Evolutionary conservation across 2,329 filamentous ascomycete species (phyloP).

Genomic region (Ascosphaera apis): DNA sequence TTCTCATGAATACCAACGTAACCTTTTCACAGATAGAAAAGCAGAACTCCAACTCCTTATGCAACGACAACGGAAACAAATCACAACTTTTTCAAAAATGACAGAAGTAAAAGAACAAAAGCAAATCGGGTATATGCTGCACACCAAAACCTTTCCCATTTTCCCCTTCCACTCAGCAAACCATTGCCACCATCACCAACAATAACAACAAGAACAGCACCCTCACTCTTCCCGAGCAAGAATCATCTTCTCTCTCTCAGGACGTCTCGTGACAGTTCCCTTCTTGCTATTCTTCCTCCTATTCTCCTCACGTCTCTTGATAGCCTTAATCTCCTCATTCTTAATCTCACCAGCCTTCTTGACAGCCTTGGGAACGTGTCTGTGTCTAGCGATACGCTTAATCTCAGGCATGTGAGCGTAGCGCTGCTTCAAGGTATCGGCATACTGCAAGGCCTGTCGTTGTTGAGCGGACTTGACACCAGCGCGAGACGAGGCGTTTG

Average conservation of each 20-base stretch:
- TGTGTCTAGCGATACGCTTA: conserved; percentile 66
- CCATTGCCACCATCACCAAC: too few species aligned
- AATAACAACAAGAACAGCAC: too few species aligned
- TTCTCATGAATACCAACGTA: too few species aligned
- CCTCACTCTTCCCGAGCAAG: conserved; percentile 39
- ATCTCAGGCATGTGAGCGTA: conserved; percentile 96
- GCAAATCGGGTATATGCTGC: neutral
- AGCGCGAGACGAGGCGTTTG: conserved; percentile 59
- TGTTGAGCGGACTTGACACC: conserved; percentile 72
- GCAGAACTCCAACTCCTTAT: too few species aligned
- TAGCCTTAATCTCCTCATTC: conserved; percentile 59
- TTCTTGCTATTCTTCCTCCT: conserved; percentile 78
- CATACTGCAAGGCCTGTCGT: conserved; percentile 76
- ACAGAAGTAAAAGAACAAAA: neutral
- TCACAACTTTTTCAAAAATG: too few species aligned
- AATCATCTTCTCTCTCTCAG: conserved; percentile 84
- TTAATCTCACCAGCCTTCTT: conserved; percentile 97
- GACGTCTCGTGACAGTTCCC: conserved; percentile 46
- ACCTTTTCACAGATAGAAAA: too few species aligned
- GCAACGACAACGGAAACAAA: too few species aligned
- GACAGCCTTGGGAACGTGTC: conserved; percentile 74
- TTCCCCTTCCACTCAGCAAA: too few species aligned
- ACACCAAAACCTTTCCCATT: neutral
- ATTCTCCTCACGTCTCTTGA: conserved; percentile 86
- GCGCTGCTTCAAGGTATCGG: conserved; percentile 56